A percentile compares a stretch with the other conserved stretches of the same genome.
phyloP scores from a whole-genome alignment of 805 yeast genomes.

The Saccharomycopsis javanensis region DNA sequence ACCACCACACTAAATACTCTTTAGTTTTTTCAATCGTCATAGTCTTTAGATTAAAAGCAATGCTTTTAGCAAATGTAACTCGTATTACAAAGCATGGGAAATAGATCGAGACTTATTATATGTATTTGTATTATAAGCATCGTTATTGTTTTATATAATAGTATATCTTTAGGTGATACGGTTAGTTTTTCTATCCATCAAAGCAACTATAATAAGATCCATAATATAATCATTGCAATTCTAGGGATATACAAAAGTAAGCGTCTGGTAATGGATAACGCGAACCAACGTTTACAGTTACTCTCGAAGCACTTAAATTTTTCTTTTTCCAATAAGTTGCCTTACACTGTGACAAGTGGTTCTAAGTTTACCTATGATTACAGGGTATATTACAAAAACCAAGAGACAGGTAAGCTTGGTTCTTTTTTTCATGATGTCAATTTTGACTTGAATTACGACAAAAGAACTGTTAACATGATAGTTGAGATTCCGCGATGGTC shows the following conservation, averaged over 20 bases:
- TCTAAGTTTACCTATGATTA: slow-evolving; percentile 19
- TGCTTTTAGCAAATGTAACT: no score
- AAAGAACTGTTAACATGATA: slow-evolving; percentile 48
- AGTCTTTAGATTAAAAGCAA: no score
- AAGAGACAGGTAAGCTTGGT: slow-evolving; percentile 36
- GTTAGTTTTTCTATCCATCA: neutral
- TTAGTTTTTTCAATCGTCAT: no score
- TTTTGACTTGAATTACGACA: slow-evolving; percentile 34
- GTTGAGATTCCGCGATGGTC: slow-evolving; percentile 77
- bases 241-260: neutral
- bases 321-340: neutral
- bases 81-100: neutral
- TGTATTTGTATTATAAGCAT: neutral
- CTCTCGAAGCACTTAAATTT: neutral
- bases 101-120: neutral
- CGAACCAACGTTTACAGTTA: neutral
- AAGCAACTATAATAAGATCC: neutral
- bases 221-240: neutral
- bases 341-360: slow-evolving; percentile 5
- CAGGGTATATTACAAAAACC: slow-evolving; percentile 28
- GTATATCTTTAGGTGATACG: no score
- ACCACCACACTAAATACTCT: no score
- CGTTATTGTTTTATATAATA: neutral
- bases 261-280: neutral
- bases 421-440: slow-evolving; percentile 73